These are phyloP conservation scores for Phaeoacremonium minimum DNA, from an alignment of 2,329 filamentous ascomycete species.

Conservation along the genomic window DNA sequence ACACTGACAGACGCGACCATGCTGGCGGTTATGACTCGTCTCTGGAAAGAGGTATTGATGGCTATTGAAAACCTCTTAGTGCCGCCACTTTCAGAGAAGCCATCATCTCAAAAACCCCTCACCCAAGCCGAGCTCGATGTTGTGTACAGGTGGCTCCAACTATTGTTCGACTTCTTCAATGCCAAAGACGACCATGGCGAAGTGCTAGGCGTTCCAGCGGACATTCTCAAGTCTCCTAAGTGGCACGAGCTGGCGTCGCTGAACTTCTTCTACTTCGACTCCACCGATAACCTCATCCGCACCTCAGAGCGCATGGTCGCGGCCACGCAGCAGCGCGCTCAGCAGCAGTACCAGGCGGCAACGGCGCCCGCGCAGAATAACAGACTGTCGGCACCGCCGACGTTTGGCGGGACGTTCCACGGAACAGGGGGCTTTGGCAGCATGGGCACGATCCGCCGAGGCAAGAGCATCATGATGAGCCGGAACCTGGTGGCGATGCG, in stretches of 20 bases:
- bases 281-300: slow-evolving; percentile 83
- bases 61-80: slow-evolving; percentile 89
- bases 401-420: slow-evolving; percentile 44
- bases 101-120: slow-evolving; percentile 77
- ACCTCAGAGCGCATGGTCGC: slow-evolving; percentile 96
- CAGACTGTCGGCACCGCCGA: slow-evolving; percentile 65
- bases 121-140: slow-evolving; percentile 87
- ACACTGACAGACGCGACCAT: slow-evolving; percentile 94
- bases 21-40: slow-evolving; percentile 94
- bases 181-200: slow-evolving; percentile 80
- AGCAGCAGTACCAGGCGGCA: slow-evolving; percentile 39
- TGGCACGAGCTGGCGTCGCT: slow-evolving; percentile 95
- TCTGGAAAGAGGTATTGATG: slow-evolving; percentile 96
- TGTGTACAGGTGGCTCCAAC: slow-evolving; percentile 89
- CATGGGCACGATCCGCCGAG: slow-evolving; percentile 61
- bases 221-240: slow-evolving; percentile 93
- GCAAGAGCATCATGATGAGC: slow-evolving; percentile 86
- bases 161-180: slow-evolving; percentile 93
- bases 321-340: slow-evolving; percentile 70
- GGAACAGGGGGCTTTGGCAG: slow-evolving; percentile 54
- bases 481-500: slow-evolving; percentile 95
- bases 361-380: slow-evolving; percentile 40
- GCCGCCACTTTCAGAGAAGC: slow-evolving; percentile 91
- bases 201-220: slow-evolving; percentile 81
- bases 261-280: slow-evolving; percentile 98